Conservation (phyloP, 1,284 basidiomycete genomes). For the Stereum hirsutum region DNA sequence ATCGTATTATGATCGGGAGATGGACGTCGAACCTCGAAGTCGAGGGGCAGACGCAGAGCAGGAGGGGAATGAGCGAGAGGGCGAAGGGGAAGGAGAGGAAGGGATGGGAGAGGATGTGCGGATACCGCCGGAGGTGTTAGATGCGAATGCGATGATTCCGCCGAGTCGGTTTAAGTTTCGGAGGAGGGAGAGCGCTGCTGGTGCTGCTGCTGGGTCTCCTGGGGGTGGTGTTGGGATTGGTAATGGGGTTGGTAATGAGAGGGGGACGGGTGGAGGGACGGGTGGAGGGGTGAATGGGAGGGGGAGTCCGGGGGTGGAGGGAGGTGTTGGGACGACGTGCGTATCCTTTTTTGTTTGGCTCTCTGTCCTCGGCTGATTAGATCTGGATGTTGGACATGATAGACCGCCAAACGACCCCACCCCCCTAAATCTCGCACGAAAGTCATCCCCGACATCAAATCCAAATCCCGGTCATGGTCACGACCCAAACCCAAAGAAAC, state of each 20-base stretch:
- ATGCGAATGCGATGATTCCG: slow-evolving; percentile 70
- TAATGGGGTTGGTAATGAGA: neutral
- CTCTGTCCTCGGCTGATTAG: no score
- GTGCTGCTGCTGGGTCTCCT: neutral
- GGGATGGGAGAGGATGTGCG: slow-evolving; percentile 21
- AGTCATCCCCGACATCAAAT: no score
- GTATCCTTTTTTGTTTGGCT: neutral
- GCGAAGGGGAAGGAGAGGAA: neutral
- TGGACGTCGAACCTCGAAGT: slow-evolving; percentile 21
- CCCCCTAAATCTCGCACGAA: no score
- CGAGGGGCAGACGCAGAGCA: slow-evolving; percentile 22
- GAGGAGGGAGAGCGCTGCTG: slow-evolving; percentile 17
- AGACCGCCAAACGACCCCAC: no score
- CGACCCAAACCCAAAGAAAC: no score
- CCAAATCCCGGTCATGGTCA: no score
- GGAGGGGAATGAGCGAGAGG: slow-evolving; percentile 6
- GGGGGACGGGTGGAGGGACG: neutral
- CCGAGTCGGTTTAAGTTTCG: slow-evolving; percentile 71
- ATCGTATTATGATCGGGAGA: no score
- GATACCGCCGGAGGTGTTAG: slow-evolving; percentile 68
- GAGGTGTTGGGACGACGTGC: neutral
- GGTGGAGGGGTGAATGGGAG: neutral
- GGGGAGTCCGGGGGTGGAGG: neutral
- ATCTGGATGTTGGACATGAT: no score
- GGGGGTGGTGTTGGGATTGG: no score